Evolutionary conservation across 2,329 filamentous ascomycete species (phyloP).

Genomic region (Scedosporium aurantiacum): DNA sequence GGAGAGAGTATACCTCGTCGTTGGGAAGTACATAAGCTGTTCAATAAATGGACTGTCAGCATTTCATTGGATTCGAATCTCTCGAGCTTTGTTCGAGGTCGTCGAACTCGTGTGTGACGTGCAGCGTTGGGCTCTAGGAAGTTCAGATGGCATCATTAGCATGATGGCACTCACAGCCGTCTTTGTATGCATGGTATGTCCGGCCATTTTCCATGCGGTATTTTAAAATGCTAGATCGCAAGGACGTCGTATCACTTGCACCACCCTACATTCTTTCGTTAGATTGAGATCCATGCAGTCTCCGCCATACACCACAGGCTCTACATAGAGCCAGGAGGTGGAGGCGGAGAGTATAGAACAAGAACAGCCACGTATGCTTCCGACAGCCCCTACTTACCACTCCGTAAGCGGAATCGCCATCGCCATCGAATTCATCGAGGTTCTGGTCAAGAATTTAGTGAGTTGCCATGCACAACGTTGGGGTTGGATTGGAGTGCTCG

Average conservation of each 20-base stretch:
- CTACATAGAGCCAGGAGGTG: no score
- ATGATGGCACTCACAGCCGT: slow-evolving; percentile 11
- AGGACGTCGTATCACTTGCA: slow-evolving; percentile 11
- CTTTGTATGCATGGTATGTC: slow-evolving; percentile 19
- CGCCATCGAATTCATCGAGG: neutral
- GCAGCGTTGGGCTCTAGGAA: no score
- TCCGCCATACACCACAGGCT: no score
- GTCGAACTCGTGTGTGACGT: no score
- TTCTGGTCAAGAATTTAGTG: neutral
- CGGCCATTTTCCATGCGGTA: slow-evolving; percentile 18
- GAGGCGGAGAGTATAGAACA: no score
- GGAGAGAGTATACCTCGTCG: neutral
- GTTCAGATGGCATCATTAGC: no score
- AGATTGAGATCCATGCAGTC: no score
- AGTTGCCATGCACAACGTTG: neutral
- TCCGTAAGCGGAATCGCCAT: neutral
- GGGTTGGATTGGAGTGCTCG: no score
- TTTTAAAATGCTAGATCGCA: slow-evolving; percentile 13
- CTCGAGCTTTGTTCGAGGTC: no score
- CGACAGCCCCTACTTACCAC: neutral
- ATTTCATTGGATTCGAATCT: no score
- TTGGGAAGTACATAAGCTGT: slow-evolving; percentile 5
- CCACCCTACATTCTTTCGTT: neutral
- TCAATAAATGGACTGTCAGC: neutral
- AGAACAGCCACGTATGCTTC: no score